Percentiles rank a stretch among this genome's conserved stretches.
Conservation (phyloP, 768 basidiomycete species). For the Lyophyllum semitale region DNA sequence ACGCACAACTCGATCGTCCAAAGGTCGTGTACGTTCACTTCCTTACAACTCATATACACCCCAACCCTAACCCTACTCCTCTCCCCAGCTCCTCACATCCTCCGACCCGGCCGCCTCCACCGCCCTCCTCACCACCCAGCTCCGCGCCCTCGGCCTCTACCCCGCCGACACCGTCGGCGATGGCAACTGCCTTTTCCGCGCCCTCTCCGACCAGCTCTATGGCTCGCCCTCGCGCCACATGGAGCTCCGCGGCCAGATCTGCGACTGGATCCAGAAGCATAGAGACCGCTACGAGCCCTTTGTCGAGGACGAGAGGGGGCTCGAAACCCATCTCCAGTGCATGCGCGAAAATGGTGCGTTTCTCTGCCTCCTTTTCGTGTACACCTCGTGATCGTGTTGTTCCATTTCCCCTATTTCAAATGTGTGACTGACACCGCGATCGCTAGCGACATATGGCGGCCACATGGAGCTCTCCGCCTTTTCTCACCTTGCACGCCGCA, state of each 20-base stretch:
- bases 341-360: conserved; percentile 78
- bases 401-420: conserved; percentile 2
- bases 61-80: conserved; percentile 25
- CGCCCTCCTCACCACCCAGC: conserved; percentile 64
- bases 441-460: conserved; percentile 82
- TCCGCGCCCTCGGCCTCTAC: conserved; percentile 79
- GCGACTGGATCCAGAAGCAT: conserved; percentile 77
- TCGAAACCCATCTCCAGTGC: conserved; percentile 68
- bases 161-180: conserved; percentile 87
- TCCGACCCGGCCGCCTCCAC: conserved; percentile 15
- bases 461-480: conserved; percentile 94
- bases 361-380: background rate
- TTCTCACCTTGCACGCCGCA: conserved; percentile 72
- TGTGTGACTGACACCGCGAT: background rate
- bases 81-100: conserved; percentile 13
- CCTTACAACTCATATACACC: conserved; percentile 16
- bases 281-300: conserved; percentile 80
- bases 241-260: conserved; percentile 72
- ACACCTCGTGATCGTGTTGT: conserved; percentile 3
- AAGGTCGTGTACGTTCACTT: conserved; percentile 39
- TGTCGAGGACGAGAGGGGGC: conserved; percentile 80
- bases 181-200: conserved; percentile 93
- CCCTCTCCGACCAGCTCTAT: conserved; percentile 84
- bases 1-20: conserved; percentile 39
- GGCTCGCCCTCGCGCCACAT: conserved; percentile 73